These are phyloP conservation scores for Pyrenochaeta sp. DNA, from an alignment of 2,329 filamentous ascomycete genomes.

Conservation along the genomic window DNA sequence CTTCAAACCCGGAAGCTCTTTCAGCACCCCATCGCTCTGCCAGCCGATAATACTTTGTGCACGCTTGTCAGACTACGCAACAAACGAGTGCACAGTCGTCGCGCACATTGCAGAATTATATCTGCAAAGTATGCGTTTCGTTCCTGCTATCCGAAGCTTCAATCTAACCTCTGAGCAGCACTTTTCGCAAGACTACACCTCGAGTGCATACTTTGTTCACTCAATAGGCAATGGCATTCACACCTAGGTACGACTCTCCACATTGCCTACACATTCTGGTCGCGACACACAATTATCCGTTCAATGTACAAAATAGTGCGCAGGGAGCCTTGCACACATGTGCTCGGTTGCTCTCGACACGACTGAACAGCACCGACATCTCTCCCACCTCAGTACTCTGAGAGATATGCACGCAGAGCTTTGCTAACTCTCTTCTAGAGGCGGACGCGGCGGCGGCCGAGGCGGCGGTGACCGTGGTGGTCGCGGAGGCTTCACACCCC, in stretches of 20 bases:
- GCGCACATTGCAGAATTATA: background rate
- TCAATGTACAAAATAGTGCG: background rate
- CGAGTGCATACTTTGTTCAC: constrained; percentile 6
- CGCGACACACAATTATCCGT: background rate
- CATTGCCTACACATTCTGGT: constrained; percentile 7
- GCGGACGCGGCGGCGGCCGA: constrained; percentile 46
- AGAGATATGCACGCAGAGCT: background rate
- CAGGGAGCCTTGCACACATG: background rate
- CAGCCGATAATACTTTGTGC: background rate
- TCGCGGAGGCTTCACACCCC: constrained; percentile 16
- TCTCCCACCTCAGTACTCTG: background rate
- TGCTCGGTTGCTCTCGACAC: background rate
- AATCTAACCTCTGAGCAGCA: constrained; percentile 14
- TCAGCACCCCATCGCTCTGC: constrained; percentile 19
- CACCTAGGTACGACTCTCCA: constrained; percentile 35
- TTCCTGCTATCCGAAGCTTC: background rate
- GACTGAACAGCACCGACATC: background rate
- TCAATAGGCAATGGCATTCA: constrained; percentile 38
- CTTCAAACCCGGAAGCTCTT: constrained; percentile 24
- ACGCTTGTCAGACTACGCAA: background rate
- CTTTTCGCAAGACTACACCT: constrained; percentile 20
- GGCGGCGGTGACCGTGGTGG: constrained; percentile 30
- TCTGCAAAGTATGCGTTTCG: background rate
- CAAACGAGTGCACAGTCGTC: background rate
- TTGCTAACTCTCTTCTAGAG: constrained; percentile 28